Evolutionary conservation across 768 basidiomycete species (phyloP), one percentile per base, ranked within the genome.

Genomic region (Rhizopogon salebrosus): DNA sequence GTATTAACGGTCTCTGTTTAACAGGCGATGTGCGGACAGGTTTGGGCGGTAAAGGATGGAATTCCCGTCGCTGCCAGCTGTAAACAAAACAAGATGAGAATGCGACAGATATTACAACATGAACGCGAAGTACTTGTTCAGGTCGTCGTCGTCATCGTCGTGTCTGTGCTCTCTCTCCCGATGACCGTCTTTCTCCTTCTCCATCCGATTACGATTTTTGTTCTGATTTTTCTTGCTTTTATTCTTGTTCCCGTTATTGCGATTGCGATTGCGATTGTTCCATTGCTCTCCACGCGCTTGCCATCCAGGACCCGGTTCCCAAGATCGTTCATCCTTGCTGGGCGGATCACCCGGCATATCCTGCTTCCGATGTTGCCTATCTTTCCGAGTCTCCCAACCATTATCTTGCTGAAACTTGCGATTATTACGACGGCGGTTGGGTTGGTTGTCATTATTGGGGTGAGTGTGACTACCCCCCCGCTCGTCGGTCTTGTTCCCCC

Each of bases 281-380:
- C 62, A 57, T 20, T 70, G 72, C 23, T 67, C 70, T 35, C 42
- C 59, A 35, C 63, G 74, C 48, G 78, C 64, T 54, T 83, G 78
- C 87, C 87, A 89, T 5, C 78, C 75, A 23, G 83, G 78, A 35
- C 83, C 84, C 53, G 87, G 86, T 58, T 87, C 85, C 87, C 87
- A 89, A 53, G 81, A 70, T 46, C 87, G 79, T 48, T 85, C 80
- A 62, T 79, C 78, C 41, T 62, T 68, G 2, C 53, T 34, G 29
- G 31, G 20, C 23, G 60, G 38, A 11, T 52, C 55, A 2, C 65
- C 65, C 3, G 9, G 40, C 23, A 22, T 16, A 11, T 64, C 63
- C 58, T 61, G 64, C 4, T 41, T 57, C n/a, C 65, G 58, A 41
- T 62, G 60, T 57, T 54, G 73, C 59, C 54, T 57, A 51, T 75